These are phyloP conservation scores for Ganoderma lucidum DNA, from an alignment of 1,284 basidiomycete genomes.

Conservation along the genomic window DNA sequence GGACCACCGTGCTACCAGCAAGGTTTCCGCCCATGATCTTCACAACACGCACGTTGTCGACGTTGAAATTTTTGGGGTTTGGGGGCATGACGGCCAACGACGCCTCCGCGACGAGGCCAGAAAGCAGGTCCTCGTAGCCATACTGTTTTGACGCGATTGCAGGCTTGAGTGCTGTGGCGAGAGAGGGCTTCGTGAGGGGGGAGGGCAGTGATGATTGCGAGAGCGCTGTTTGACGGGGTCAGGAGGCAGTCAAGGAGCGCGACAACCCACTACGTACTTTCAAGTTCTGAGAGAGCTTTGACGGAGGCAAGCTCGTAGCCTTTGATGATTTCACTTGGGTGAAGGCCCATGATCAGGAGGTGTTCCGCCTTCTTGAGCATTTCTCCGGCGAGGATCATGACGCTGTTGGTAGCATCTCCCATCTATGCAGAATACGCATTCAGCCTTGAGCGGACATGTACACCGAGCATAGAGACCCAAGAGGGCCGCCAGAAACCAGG, in stretches of 20 bases:
- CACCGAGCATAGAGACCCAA: no score
- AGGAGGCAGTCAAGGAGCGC: constrained; percentile 16
- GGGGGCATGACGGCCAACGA: constrained; percentile 90
- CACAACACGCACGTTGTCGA: constrained; percentile 98
- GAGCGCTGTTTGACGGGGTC: constrained; percentile 53
- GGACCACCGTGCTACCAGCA: constrained; percentile 85
- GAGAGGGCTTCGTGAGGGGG: constrained; percentile 81
- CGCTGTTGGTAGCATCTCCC: constrained; percentile 97
- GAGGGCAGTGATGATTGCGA: constrained; percentile 74
- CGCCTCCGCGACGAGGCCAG: constrained; percentile 92
- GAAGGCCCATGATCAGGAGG: constrained; percentile 94
- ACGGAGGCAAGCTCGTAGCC: constrained; percentile 95
- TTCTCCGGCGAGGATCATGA: constrained; percentile 96
- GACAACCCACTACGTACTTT: constrained; percentile 67
- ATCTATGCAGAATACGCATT: constrained; percentile 58
- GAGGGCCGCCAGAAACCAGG: not conserved
- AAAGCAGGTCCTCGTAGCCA: constrained; percentile 87
- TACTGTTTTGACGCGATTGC: constrained; percentile 98
- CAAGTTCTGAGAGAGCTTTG: constrained; percentile 89
- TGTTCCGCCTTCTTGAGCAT: constrained; percentile 94
- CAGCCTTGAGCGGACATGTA: not conserved
- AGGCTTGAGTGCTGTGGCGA: constrained; percentile 86
- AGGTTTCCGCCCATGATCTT: constrained; percentile 98
- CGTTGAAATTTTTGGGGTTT: constrained; percentile 92
- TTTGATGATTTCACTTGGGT: constrained; percentile 93